These are phyloP conservation scores for Clarireedia homoeocarpa DNA, from an alignment of 2,329 filamentous ascomycete species.

Conservation along the genomic window DNA sequence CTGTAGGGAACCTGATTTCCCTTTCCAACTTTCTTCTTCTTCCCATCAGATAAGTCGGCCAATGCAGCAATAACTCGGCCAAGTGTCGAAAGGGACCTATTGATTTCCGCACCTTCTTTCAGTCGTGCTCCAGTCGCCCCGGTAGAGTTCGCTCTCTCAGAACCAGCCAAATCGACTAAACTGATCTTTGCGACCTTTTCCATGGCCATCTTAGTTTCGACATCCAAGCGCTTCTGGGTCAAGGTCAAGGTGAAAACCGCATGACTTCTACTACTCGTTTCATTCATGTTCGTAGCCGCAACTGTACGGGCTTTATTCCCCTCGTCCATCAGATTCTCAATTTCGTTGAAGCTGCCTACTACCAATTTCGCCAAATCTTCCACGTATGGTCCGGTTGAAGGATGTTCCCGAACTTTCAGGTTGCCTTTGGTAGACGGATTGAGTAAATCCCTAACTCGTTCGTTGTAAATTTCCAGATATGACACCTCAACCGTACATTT, in stretches of 20 bases:
- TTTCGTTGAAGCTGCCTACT: constrained; percentile 87
- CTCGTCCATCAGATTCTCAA: constrained; percentile 97
- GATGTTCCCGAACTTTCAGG: constrained; percentile 94
- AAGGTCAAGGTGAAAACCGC: constrained; percentile 95
- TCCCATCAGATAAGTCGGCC: constrained; percentile 80
- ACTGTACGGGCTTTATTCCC: constrained; percentile 98
- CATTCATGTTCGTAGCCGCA: constrained; percentile 99
- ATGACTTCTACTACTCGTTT: constrained; percentile 96
- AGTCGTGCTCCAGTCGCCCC: constrained; percentile 90
- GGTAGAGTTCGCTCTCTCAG: constrained; percentile 92
- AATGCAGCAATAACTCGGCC: constrained; percentile 95
- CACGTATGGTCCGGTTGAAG: constrained; percentile 93
- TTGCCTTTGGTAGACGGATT: constrained; percentile 96
- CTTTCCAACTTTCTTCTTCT: constrained; percentile 68
- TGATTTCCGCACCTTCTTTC: constrained; percentile 98
- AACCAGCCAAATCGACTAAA: constrained; percentile 94
- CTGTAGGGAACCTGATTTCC: constrained; percentile 82
- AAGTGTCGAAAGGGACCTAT: constrained; percentile 88
- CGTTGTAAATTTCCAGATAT: constrained; percentile 98
- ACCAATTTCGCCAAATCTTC: constrained; percentile 95
- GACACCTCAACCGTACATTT: constrained; percentile 95
- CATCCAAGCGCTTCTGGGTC: constrained; percentile 85
- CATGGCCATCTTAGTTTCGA: constrained; percentile 91
- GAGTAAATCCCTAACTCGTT: constrained; percentile 87
- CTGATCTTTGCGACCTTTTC: constrained; percentile 98